Conservation (phyloP, 2,329 filamentous ascomycete genomes). For the Colletotrichum noveboracense region DNA sequence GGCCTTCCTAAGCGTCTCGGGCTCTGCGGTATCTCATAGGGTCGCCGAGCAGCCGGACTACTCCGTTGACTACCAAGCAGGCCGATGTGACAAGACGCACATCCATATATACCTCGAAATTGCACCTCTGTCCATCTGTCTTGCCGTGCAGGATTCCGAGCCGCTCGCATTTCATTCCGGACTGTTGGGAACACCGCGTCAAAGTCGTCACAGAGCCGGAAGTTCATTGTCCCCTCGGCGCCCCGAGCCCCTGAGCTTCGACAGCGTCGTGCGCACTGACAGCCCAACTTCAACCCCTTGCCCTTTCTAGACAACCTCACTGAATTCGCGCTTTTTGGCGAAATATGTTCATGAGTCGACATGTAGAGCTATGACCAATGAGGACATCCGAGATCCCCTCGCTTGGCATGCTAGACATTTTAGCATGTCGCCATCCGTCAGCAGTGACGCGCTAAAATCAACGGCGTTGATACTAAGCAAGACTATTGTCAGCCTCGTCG, state of each 20-base stretch:
- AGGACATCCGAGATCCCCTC: not conserved
- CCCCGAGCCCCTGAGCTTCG: not conserved
- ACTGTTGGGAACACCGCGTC: not conserved
- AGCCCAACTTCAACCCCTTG: not conserved
- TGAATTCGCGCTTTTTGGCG: not conserved
- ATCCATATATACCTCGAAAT: not conserved
- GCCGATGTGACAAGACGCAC: not conserved
- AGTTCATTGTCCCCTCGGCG: not conserved
- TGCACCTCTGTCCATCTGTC: not conserved
- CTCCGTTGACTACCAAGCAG: not conserved
- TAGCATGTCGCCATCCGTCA: not conserved
- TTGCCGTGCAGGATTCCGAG: not conserved
- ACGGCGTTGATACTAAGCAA: not conserved
- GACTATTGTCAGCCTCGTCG: not conserved
- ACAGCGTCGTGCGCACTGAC: not conserved
- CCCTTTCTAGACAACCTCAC: not conserved
- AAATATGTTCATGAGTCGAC: not conserved
- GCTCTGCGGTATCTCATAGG: not conserved
- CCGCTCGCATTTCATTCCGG: not conserved
- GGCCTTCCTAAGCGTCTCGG: not conserved
- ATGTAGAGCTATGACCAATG: not conserved
- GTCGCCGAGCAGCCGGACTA: not conserved
- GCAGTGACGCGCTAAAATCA: not conserved
- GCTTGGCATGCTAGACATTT: not conserved
- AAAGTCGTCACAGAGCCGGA: not conserved